Evolutionary conservation across 768 basidiomycete genomes (phyloP), one percentile per base, ranked within the genome.

Genomic region (Lentinula aciculospora): DNA sequence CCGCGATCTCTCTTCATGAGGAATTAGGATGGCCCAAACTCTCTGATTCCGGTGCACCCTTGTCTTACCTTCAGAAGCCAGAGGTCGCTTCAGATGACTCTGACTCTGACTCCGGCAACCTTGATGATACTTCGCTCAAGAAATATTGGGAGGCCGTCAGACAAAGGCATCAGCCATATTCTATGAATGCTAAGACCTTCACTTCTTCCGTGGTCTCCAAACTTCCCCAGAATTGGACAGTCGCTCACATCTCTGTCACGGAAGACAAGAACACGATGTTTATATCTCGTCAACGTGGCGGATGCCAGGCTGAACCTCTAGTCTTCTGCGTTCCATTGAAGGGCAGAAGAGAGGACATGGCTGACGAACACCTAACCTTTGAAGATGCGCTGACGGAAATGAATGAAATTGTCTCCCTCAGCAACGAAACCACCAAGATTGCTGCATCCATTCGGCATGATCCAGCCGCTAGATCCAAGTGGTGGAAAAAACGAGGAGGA

Each of bases 291-390:
- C 87, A 93, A 63, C 81, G 87, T 23, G 76, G 81, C 1, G 76
- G 75, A 6, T 7, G 23, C 2, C 58, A 71, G 7, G 62, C 59
- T 25, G 63, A 79, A 3, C 89, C 94, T 0, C 74, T 98, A 25
- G 76, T 98, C 12, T 94, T 98, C 70, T 92, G 90, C 60, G 76
- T 98, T 1, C 96, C 97, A 0, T 76, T 98, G 23, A 89, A 92
- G 60, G 89, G 89, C 10, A 78, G 91, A 47, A 75, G 94, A 40
- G 56, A 83, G 19, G 85, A 83, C 19, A 85, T 85, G 8, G 85
- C 88, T 6, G 85, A 85, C 31, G 78, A 81, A 29, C 81, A 86
- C 62, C 78, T 98, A 39, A 83, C 86, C 1, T 91, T 89, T 63
- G 81, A 88, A 3, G 81, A 83, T 58, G 94, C 91, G 2, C 65